Conservation (phyloP, 2,329 filamentous ascomycete genomes). For the Colletotrichum abscissum region DNA sequence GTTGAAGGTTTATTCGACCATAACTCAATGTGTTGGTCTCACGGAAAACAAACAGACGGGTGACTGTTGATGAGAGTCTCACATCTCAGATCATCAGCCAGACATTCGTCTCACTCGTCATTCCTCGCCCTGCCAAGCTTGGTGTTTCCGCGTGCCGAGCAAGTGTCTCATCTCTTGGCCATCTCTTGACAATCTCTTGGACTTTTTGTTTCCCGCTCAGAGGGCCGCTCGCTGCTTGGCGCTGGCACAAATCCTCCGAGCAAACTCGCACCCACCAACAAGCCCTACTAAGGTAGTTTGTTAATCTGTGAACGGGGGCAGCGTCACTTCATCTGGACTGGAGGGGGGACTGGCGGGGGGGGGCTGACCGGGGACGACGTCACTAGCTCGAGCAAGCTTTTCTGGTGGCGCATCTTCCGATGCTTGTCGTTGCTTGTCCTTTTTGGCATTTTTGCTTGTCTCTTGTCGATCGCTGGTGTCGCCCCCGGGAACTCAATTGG, state of each 20-base stretch:
- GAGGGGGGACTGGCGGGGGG: too few relatives aligned
- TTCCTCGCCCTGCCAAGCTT: conserved; percentile 17
- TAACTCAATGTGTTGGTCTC: neutral
- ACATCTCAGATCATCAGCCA: neutral
- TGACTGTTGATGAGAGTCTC: neutral
- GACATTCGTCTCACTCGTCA: neutral
- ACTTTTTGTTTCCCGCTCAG: neutral
- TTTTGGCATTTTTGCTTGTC: neutral
- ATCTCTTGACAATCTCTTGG: conserved; percentile 18
- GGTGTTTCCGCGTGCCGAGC: conserved; percentile 14
- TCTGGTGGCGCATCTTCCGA: conserved; percentile 17
- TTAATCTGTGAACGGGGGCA: neutral
- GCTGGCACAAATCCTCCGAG: conserved; percentile 7
- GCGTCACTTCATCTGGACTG: neutral
- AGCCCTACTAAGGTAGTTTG: too few relatives aligned
- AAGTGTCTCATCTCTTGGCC: conserved; percentile 34
- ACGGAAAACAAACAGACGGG: neutral
- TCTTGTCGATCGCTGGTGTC: neutral
- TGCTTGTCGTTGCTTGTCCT: conserved; percentile 25
- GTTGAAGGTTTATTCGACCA: neutral
- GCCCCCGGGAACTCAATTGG: neutral
- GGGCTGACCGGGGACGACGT: conserved; percentile 9
- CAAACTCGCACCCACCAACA: too few relatives aligned
- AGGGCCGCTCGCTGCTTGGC: conserved; percentile 9
- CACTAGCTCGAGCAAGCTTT: conserved; percentile 28